Base-by-base conservation (phyloP, 2,329 filamentous ascomycete genomes). In the Mariannaea sp. region DNA sequence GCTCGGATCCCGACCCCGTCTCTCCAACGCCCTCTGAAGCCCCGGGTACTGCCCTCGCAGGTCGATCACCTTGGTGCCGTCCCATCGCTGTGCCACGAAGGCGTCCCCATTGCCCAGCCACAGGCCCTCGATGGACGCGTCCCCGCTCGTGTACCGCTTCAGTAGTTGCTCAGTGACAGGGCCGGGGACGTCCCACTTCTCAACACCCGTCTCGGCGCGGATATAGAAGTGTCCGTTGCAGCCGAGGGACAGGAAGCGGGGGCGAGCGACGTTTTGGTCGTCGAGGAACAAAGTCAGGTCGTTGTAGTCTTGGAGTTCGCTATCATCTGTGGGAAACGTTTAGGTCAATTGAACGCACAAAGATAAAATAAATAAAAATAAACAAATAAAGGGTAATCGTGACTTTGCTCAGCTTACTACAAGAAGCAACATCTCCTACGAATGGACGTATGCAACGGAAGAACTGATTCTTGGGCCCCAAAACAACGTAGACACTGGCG, bases 51-150 rank as follows among this genome's bases (percentile, higher is more conserved):
- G 51, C 1, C 53, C 60, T 9, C 50, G 35, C 29, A 65, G 59
- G 7, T 64, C 52, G 13, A 61, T 56, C 6, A 46, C 46, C 26
- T 57, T 58, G 29, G 22, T 47, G 6, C 42, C 45, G 41, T 62
- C 57, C 20, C 55, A 49, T n/a, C 63, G 63, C 42, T 65, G 62
- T 3, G 52, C 60, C 10, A 65, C 61, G 48, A 60, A 65, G n/a
- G 62, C 42, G 14, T 41, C 50, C 3, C 40, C 39, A n/a, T 35
- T 24, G 13, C 62, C 62, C 7, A 65, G 59, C 62, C 62, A 65
- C n/a, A 65, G 53, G 3, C 53, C 36, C 10, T 54, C 40, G 2
- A 51, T 48, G 7, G 40, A 40, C 5, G 42, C 32, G 4, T 54
- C 49, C 13, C 26, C 27, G 14, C 45, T 24, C 5, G 48, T 48